These are phyloP conservation scores for Penicillium sp. DNA, from an alignment of 2,329 filamentous ascomycete species.

Conservation along the genomic window DNA sequence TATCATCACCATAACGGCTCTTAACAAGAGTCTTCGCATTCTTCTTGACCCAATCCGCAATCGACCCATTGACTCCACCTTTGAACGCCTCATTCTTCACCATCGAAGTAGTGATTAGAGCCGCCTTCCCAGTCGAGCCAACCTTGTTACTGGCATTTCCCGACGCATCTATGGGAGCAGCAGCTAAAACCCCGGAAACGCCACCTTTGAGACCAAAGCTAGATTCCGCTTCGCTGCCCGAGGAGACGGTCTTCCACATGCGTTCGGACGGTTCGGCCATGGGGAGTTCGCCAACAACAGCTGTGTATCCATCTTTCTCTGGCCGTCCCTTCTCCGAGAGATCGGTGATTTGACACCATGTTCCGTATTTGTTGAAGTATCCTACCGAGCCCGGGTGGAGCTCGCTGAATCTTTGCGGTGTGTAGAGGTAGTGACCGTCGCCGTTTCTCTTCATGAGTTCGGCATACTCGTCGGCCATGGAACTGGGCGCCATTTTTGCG, in stretches of 20 bases:
- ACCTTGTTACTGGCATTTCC: constrained; percentile 13
- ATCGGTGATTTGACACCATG: constrained; percentile 14
- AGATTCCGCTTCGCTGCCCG: constrained; percentile 8
- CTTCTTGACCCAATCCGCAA: constrained; percentile 11
- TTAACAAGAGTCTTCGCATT: constrained; percentile 13
- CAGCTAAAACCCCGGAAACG: constrained; percentile 4
- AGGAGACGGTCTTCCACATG: constrained; percentile 6
- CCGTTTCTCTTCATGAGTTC: constrained; percentile 15
- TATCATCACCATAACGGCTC: background rate
- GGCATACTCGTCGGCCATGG: constrained; percentile 12
- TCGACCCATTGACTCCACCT: background rate
- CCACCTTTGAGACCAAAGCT: constrained; percentile 11
- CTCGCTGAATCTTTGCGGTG: constrained; percentile 6
- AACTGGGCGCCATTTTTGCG: constrained; percentile 4
- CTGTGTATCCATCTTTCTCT: constrained; percentile 12
- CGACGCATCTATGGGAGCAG: constrained; percentile 12
- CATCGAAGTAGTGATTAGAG: constrained; percentile 1
- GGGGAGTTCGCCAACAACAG: background rate
- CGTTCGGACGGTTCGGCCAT: background rate
- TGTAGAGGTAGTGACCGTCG: constrained; percentile 14
- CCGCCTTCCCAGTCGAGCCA: constrained; percentile 13
- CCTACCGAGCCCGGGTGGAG: constrained; percentile 16
- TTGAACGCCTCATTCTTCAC: constrained; percentile 6
- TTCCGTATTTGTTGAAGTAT: constrained; percentile 11
- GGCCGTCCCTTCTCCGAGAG: constrained; percentile 9